phyloP scores from a whole-genome alignment of 176 grass and related monocot genomes.

The Canna indica region DNA sequence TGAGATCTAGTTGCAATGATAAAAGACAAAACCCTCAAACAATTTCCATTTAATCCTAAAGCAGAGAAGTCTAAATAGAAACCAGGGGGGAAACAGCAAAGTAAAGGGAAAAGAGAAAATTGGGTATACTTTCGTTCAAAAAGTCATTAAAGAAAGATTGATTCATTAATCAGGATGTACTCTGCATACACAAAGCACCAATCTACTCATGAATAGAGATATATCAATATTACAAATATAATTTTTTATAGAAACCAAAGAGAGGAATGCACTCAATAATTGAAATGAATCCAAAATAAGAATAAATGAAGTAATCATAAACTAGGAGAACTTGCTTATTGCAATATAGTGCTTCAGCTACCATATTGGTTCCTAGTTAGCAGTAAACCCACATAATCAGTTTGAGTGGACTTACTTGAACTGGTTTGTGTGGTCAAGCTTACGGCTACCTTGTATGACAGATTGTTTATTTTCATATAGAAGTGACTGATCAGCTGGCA shows the following conservation, averaged over 20 bases:
- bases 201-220: background rate
- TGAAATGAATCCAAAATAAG: background rate
- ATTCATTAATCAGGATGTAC: background rate
- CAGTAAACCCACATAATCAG: background rate
- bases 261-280: background rate
- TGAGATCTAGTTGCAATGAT: background rate
- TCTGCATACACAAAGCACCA: background rate
- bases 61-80: background rate
- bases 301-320: background rate
- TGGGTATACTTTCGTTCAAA: background rate
- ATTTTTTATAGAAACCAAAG: background rate
- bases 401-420: background rate
- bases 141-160: background rate
- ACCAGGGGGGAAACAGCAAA: background rate
- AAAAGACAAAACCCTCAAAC: background rate
- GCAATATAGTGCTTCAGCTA: background rate
- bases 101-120: background rate
- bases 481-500: background rate
- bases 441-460: background rate
- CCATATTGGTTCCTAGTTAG: background rate
- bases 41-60: background rate
- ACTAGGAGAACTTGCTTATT: background rate
- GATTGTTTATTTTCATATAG: constrained; percentile 2
- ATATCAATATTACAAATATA: background rate
- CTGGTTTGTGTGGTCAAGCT: background rate